Evolutionary conservation across 2,329 filamentous ascomycete species (phyloP).

Genomic region (Neocatenulostroma microsporum): DNA sequence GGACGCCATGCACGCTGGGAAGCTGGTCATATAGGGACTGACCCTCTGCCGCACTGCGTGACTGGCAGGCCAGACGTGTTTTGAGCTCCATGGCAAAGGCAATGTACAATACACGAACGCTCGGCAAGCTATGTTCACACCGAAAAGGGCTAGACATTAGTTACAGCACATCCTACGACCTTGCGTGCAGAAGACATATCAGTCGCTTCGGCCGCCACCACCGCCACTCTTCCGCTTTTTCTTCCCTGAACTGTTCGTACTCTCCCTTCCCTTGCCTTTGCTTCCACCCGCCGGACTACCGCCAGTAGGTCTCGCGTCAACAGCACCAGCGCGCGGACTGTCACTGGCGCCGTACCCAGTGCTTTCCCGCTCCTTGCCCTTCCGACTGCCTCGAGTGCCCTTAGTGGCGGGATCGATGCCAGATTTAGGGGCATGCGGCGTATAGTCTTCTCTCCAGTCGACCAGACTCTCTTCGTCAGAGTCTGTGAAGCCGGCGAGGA

Average conservation of each 20-base stretch:
- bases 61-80: too few relatives aligned
- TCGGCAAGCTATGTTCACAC: too few relatives aligned
- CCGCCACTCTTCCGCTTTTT: conserved; percentile 1
- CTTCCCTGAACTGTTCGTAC: conserved; percentile 10
- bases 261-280: background rate
- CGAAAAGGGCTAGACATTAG: too few relatives aligned
- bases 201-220: too few relatives aligned
- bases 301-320: background rate
- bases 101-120: too few relatives aligned
- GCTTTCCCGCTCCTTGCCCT: conserved; percentile 19
- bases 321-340: background rate
- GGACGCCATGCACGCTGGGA: too few relatives aligned
- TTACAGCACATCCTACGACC: too few relatives aligned
- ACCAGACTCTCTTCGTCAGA: conserved; percentile 15
- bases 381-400: conserved; percentile 12
- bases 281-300: background rate
- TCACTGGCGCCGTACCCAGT: conserved; percentile 1
- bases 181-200: too few relatives aligned
- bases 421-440: conserved; percentile 15
- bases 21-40: too few relatives aligned
- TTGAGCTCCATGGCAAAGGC: too few relatives aligned
- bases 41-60: too few relatives aligned
- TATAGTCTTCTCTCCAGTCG: conserved; percentile 22
- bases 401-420: conserved; percentile 8
- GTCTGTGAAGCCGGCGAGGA: conserved; percentile 22